Conservation (phyloP, 495 filamentous ascomycete species). For the Cenococcum geophilum region DNA sequence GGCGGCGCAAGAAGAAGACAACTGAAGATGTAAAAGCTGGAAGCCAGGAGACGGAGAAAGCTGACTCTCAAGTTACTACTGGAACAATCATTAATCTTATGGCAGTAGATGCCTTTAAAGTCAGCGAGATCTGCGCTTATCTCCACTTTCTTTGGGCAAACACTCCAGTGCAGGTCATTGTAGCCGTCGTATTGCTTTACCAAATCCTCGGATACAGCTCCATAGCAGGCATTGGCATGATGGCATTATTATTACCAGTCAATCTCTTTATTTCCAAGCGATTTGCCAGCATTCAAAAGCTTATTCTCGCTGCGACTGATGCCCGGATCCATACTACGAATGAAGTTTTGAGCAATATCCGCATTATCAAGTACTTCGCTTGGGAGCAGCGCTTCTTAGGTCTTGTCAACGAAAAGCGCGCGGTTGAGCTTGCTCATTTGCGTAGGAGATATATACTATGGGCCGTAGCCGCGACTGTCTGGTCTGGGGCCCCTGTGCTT, state of each 20-base stretch:
- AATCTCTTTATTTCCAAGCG: slow-evolving; percentile 80
- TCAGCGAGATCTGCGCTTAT: slow-evolving; percentile 87
- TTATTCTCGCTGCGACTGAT: slow-evolving; percentile 90
- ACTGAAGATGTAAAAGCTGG: slow-evolving; percentile 38
- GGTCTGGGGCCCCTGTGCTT: slow-evolving; percentile 91
- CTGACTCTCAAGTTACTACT: slow-evolving; percentile 73
- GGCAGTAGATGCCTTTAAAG: slow-evolving; percentile 98
- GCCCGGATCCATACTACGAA: slow-evolving; percentile 95
- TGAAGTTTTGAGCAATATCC: slow-evolving; percentile 93
- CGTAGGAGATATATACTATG: slow-evolving; percentile 82
- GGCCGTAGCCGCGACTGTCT: slow-evolving; percentile 84
- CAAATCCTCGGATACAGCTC: slow-evolving; percentile 86
- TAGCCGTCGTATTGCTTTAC: slow-evolving; percentile 74
- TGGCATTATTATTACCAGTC: slow-evolving; percentile 80
- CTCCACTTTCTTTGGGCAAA: slow-evolving; percentile 83
- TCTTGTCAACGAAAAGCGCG: slow-evolving; percentile 81
- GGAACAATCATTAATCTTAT: slow-evolving; percentile 98
- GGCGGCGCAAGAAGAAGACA: slow-evolving; percentile 56
- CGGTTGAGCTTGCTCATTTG: slow-evolving; percentile 68
- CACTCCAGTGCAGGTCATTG: slow-evolving; percentile 73
- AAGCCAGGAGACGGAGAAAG: slow-evolving; percentile 39
- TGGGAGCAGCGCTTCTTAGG: slow-evolving; percentile 92
- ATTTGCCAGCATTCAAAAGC: slow-evolving; percentile 78
- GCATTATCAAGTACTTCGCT: slow-evolving; percentile 99
- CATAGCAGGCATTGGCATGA: slow-evolving; percentile 87